phyloP scores from a whole-genome alignment of 2,329 filamentous ascomycete genomes.

The Penicillium vulpinum region DNA sequence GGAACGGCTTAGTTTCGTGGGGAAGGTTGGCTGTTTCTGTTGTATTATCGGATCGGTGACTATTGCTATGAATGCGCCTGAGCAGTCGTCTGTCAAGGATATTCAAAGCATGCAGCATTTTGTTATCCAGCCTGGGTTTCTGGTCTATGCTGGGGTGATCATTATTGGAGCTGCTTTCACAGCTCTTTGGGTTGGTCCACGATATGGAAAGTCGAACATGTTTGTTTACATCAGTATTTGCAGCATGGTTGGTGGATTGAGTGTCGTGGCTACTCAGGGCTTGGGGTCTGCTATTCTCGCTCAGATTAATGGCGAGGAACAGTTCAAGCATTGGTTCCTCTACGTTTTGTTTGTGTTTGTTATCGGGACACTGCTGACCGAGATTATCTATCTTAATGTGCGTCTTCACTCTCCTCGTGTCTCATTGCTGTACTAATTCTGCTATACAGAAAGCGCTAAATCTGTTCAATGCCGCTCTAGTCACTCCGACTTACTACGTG shows the following conservation, averaged over 20 bases:
- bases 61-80: conserved; percentile 90
- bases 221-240: conserved; percentile 96
- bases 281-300: conserved; percentile 88
- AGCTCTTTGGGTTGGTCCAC: conserved; percentile 77
- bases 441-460: conserved; percentile 87
- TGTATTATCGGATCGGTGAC: conserved; percentile 92
- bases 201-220: conserved; percentile 96
- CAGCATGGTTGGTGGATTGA: conserved; percentile 89
- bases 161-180: conserved; percentile 70
- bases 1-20: conserved; percentile 90
- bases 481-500: conserved; percentile 98
- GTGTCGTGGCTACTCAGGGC: conserved; percentile 92
- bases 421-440: not conserved
- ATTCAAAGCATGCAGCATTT: conserved; percentile 92
- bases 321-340: conserved; percentile 98
- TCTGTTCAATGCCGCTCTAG: conserved; percentile 91
- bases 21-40: conserved; percentile 92
- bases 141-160: conserved; percentile 80
- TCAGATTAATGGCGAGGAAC: conserved; percentile 74
- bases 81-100: conserved; percentile 76
- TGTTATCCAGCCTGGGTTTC: conserved; percentile 82
- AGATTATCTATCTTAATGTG: conserved; percentile 95
- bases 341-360: conserved; percentile 93
- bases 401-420: conserved; percentile 44
- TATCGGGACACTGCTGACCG: conserved; percentile 80